Evolutionary conservation across 2,329 filamentous ascomycete genomes (phyloP), one percentile per base, ranked within the genome.

Genomic region (Colletotrichum karsti): DNA sequence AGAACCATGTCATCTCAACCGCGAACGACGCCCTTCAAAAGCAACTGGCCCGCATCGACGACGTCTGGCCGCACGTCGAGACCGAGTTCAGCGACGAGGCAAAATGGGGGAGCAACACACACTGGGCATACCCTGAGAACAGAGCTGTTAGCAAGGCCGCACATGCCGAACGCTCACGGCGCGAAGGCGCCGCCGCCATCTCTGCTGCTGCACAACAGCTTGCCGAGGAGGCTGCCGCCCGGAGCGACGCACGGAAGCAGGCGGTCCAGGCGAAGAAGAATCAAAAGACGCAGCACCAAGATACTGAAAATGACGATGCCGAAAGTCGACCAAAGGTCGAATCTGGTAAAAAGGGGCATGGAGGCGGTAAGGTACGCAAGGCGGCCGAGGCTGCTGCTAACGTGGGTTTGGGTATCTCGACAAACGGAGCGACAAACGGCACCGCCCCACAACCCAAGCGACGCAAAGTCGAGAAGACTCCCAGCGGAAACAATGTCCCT

Each of bases 81-180:
- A 85, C 87, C 67, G 96, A 99, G 79, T 93, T 99, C 76, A 97
- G 93, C 80, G 94, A 98, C 69, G 94, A 98, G 80, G 94, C 96
- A 61, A 93, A 97, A 80, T 91, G 94, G 82, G 96, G 97, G 57
- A 98, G 94, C 80, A 88, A 90, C 67, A 93, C 90, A 58, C 96
- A 99, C 79, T 99, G 96, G 96, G 96, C 95, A 54, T 98, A 98
- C 78, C 92, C 93, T 20, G 93, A 95, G 74, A 94, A 93, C 75
- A 92, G 95, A 71, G 87, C 90, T 35, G 83, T 83, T 35, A 70
- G 60, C 39, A 87, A 87, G 73, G 83, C 86, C n/a, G 90, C 88
- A 24, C 86, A 90, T 48, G 89, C 90, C 33, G 93, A 97, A 77
- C 87, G 92, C 26, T 91, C 92, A 53, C 88, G 94, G 68, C 89